Conservation (phyloP, 2,329 filamentous ascomycete species). For the Colletotrichum tofieldiae region DNA sequence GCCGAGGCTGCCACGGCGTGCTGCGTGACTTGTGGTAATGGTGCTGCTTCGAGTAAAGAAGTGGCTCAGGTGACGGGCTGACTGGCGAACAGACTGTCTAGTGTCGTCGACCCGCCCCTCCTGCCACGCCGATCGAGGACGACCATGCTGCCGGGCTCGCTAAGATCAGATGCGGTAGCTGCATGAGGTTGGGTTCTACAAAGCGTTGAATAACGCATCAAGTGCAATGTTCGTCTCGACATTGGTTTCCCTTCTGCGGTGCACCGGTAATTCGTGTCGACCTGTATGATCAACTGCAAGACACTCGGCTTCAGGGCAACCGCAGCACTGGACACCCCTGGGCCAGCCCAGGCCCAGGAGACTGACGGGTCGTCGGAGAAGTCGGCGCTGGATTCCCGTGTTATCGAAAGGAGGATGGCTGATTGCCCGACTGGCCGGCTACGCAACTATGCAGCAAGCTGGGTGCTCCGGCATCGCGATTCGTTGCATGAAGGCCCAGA, state of each 20-base stretch:
- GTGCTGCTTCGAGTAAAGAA: conserved; percentile 26
- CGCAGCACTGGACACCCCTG: conserved; percentile 26
- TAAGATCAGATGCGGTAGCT: conserved; percentile 33
- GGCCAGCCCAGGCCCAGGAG: conserved; percentile 4
- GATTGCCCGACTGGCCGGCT: conserved; percentile 26
- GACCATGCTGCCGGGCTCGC: conserved; percentile 29
- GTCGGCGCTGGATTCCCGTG: conserved; percentile 25
- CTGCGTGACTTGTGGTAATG: conserved; percentile 28
- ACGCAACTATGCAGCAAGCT: conserved; percentile 38
- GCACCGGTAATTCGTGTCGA: conserved; percentile 18
- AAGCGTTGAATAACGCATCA: conserved; percentile 30
- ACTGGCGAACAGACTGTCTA: conserved; percentile 26
- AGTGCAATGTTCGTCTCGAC: conserved; percentile 12
- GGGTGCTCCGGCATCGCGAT: conserved; percentile 26
- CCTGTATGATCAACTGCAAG: conserved; percentile 17
- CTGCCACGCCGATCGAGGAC: conserved; percentile 26
- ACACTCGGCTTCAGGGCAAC: conserved; percentile 16
- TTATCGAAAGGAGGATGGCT: conserved; percentile 21
- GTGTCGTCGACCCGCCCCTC: conserved; percentile 26
- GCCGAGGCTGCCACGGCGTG: conserved; percentile 16
- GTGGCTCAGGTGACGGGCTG: conserved; percentile 32
- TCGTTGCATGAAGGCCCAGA: conserved; percentile 28
- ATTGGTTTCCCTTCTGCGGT: conserved; percentile 3
- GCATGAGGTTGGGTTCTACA: conserved; percentile 38
- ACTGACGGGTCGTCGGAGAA: conserved; percentile 30